Evolutionary conservation across 768 basidiomycete genomes (phyloP).

Genomic region (Leccinum broughii): DNA sequence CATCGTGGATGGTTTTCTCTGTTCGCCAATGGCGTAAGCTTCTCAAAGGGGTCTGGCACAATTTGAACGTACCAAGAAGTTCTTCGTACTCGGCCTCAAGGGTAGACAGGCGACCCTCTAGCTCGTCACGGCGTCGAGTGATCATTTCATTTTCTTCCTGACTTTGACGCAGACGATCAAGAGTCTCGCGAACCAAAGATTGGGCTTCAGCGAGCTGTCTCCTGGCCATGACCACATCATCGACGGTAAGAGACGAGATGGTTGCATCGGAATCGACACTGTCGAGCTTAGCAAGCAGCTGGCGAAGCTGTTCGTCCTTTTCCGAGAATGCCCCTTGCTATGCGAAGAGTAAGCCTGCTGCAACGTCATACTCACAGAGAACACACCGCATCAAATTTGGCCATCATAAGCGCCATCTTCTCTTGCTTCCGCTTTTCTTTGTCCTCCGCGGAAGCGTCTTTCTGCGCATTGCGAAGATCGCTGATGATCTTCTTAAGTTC

Average conservation of each 20-base stretch:
- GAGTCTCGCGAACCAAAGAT: conserved; percentile 78
- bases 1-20: conserved; percentile 93
- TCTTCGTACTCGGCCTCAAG: conserved; percentile 97
- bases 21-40: conserved; percentile 19
- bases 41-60: neutral
- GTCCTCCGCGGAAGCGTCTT: conserved; percentile 87
- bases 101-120: conserved; percentile 76
- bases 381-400: conserved; percentile 92
- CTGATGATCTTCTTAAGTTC: conserved; percentile 79
- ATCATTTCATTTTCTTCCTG: conserved; percentile 93
- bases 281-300: conserved; percentile 82
- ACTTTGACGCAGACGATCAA: conserved; percentile 84
- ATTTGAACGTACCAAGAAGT: conserved; percentile 68
- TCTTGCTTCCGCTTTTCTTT: conserved; percentile 99
- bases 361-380: neutral
- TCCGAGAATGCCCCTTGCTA: conserved; percentile 94
- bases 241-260: conserved; percentile 59
- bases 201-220: conserved; percentile 91
- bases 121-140: conserved; percentile 76
- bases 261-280: conserved; percentile 64
- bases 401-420: conserved; percentile 99
- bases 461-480: conserved; percentile 79
- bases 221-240: conserved; percentile 80
- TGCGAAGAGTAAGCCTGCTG: conserved; percentile 6
- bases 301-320: conserved; percentile 91